A percentile compares a stretch with the other conserved stretches of the same genome.
phyloP scores from a whole-genome alignment of 1,139 yeast species.

The Kodamaea ohmeri region DNA sequence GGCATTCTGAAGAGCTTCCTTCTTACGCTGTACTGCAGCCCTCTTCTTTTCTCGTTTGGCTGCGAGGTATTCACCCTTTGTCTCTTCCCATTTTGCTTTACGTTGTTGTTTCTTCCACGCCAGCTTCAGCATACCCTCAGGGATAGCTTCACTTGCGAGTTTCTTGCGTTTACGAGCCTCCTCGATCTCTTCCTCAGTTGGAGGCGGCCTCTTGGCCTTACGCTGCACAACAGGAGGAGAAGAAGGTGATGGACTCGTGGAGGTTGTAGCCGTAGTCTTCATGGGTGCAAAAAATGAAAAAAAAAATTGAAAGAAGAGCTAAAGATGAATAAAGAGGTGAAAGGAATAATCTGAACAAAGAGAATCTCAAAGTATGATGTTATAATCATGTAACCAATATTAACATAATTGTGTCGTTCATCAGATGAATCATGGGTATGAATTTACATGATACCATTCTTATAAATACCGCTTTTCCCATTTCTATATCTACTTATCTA shows the following conservation, averaged over 20 bases:
- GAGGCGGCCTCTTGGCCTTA: conserved; percentile 13
- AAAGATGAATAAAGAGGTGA: no score
- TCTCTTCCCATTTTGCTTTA: conserved; percentile 59
- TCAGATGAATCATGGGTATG: no score
- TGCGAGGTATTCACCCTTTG: conserved; percentile 55
- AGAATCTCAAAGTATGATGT: no score
- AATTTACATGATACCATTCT: no score
- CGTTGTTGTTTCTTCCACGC: conserved; percentile 76
- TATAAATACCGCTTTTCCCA: no score
- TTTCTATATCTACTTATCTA: no score
- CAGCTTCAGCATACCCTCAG: conserved; percentile 81
- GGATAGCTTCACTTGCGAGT: conserved; percentile 33
- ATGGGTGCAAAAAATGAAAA: no score
- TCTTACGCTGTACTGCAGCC: conserved; percentile 34
- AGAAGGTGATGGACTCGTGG: neutral
- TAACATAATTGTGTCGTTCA: no score
- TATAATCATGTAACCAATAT: no score
- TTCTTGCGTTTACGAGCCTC: conserved; percentile 17
- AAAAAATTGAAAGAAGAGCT: no score
- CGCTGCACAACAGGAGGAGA: neutral
- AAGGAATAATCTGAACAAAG: no score
- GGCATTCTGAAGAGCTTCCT: conserved; percentile 15
- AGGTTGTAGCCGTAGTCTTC: neutral
- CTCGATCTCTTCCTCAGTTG: conserved; percentile 18
- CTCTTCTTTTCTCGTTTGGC: conserved; percentile 55